Conservation (phyloP, 768 basidiomycete genomes). For the Austroboletus eburneus region DNA sequence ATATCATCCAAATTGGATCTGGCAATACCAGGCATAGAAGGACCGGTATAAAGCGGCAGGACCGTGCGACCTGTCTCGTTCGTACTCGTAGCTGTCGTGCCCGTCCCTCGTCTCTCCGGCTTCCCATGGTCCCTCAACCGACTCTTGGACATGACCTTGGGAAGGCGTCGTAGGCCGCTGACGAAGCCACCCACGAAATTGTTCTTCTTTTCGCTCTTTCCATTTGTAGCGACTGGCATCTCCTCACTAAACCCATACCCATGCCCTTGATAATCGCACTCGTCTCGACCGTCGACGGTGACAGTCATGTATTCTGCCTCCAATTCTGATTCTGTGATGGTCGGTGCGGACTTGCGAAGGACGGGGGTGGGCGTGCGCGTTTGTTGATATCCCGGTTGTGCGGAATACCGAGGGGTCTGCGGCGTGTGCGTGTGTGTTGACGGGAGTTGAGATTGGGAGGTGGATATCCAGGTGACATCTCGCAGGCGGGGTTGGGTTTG, state of each 20-base stretch:
- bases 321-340: constrained; percentile 29
- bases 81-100: background rate
- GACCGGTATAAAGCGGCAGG: constrained; percentile 21
- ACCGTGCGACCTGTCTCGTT: constrained; percentile 10
- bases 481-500: constrained; percentile 24
- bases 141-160: constrained; percentile 32
- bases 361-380: constrained; percentile 27
- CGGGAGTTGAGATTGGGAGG: constrained; percentile 22
- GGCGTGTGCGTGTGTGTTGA: constrained; percentile 28
- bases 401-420: constrained; percentile 22
- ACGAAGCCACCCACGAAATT: constrained; percentile 29
- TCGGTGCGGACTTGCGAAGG: constrained; percentile 26
- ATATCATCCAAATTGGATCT: constrained; percentile 27
- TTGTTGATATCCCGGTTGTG: constrained; percentile 18
- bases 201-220: constrained; percentile 29
- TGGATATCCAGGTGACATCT: constrained; percentile 33
- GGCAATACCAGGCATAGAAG: constrained; percentile 16
- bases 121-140: constrained; percentile 26
- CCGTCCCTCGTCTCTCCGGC: constrained; percentile 18
- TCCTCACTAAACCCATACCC: constrained; percentile 24
- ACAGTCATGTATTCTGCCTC: constrained; percentile 35
- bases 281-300: constrained; percentile 22
- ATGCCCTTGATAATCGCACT: constrained; percentile 16
- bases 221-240: constrained; percentile 15
- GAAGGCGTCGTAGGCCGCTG: constrained; percentile 27